Percentiles rank a stretch among this genome's conserved stretches.
Conservation (phyloP, 1,139 yeast genomes). For the Yamadazyma siamensis region DNA sequence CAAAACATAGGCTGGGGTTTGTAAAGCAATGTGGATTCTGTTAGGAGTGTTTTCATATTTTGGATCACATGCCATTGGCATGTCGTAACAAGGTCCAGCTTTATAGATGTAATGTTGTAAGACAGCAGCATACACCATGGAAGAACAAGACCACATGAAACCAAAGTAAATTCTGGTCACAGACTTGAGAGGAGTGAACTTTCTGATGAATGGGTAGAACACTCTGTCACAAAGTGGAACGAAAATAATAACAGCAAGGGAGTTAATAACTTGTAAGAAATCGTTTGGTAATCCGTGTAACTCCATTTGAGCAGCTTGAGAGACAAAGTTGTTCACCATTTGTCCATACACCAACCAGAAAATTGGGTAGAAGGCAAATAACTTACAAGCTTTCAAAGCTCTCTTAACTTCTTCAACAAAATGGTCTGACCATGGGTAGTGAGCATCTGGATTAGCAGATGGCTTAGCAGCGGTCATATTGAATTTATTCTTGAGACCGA, state of each 20-base stretch:
- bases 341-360: slow-evolving; percentile 70
- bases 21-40: slow-evolving; percentile 57
- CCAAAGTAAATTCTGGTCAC: slow-evolving; percentile 75
- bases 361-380: slow-evolving; percentile 58
- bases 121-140: slow-evolving; percentile 80
- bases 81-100: slow-evolving; percentile 74
- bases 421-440: slow-evolving; percentile 55
- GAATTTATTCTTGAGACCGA: slow-evolving; percentile 48
- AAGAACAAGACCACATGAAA: slow-evolving; percentile 63
- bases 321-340: slow-evolving; percentile 60
- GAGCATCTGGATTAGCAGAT: slow-evolving; percentile 36
- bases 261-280: slow-evolving; percentile 60
- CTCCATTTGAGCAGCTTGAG: slow-evolving; percentile 66
- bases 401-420: slow-evolving; percentile 64
- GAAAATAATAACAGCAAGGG: slow-evolving; percentile 57
- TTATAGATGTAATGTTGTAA: slow-evolving; percentile 71
- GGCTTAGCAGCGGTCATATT: slow-evolving; percentile 56
- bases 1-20: slow-evolving; percentile 60
- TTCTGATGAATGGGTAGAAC: slow-evolving; percentile 55
- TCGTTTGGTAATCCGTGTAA: slow-evolving; percentile 65
- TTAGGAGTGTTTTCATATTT: slow-evolving; percentile 39
- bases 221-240: slow-evolving; percentile 56
- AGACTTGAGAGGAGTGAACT: slow-evolving; percentile 59
- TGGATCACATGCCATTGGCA: slow-evolving; percentile 40
- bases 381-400: slow-evolving; percentile 59